These are phyloP conservation scores for Pleurotus platypus DNA, from an alignment of 768 basidiomycete species.

Conservation along the genomic window DNA sequence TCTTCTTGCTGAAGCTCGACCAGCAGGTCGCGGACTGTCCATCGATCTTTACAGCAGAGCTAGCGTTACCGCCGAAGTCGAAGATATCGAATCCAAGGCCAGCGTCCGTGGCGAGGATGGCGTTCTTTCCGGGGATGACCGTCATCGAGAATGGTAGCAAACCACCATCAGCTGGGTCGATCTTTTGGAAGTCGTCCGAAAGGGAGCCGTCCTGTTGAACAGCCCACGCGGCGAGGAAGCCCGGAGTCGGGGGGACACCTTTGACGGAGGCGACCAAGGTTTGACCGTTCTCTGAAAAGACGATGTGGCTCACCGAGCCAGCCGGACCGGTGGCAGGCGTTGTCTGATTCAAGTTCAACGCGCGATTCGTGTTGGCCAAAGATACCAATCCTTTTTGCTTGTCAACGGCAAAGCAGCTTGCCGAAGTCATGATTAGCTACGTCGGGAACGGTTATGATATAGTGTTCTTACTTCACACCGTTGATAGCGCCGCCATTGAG, in stretches of 20 bases:
- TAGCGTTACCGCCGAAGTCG: conserved; percentile 25
- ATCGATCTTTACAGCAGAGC: conserved; percentile 25
- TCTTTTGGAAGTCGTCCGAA: conserved; percentile 32
- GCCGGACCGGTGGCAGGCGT: conserved; percentile 48
- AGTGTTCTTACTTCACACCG: conserved; percentile 31
- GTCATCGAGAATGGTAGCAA: conserved; percentile 48
- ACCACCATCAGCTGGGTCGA: conserved; percentile 35
- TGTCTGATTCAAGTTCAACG: conserved; percentile 45
- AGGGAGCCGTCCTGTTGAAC: conserved; percentile 39
- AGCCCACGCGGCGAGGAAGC: conserved; percentile 50
- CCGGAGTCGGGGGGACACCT: conserved; percentile 41
- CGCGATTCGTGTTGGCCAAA: conserved; percentile 36
- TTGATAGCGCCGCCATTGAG: conserved; percentile 42
- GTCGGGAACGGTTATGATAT: neutral
- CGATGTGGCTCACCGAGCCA: conserved; percentile 39
- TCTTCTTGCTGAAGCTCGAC: conserved; percentile 36
- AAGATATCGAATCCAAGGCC: conserved; percentile 37
- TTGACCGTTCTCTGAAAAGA: conserved; percentile 42
- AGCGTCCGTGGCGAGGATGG: conserved; percentile 36
- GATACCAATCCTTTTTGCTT: conserved; percentile 33
- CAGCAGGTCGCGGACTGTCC: conserved; percentile 42
- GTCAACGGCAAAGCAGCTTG: conserved; percentile 43
- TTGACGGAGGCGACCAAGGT: conserved; percentile 47
- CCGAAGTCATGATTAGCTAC: neutral
- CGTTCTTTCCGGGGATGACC: conserved; percentile 34